Conservation (phyloP, 805 yeast species). For the Yamadazyma phyllophila region DNA sequence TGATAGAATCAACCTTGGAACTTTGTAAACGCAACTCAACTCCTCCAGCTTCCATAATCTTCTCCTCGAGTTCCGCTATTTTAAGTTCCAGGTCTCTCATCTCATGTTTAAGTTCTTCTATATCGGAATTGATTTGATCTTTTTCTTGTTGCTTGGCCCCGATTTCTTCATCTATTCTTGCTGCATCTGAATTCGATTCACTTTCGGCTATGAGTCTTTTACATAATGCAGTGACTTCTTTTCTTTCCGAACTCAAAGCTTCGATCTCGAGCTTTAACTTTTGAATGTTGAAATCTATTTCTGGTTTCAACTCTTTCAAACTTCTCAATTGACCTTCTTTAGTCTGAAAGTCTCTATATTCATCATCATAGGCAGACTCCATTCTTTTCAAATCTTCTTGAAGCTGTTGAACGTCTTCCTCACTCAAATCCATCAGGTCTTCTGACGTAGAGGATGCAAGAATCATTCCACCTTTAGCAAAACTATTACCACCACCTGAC, state of each 20-base stretch:
- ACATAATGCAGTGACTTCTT: constrained; percentile 44
- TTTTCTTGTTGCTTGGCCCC: constrained; percentile 14
- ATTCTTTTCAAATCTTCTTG: constrained; percentile 49
- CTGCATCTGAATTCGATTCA: constrained; percentile 25
- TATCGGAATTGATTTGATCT: constrained; percentile 16
- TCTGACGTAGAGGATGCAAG: constrained; percentile 33
- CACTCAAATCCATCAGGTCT: constrained; percentile 39
- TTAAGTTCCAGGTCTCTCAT: constrained; percentile 54
- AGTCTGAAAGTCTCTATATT: constrained; percentile 49
- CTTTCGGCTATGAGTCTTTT: constrained; percentile 42
- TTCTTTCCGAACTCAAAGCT: constrained; percentile 52
- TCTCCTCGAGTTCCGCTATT: constrained; percentile 63
- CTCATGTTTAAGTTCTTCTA: constrained; percentile 44
- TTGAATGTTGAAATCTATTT: constrained; percentile 59
- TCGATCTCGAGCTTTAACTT: constrained; percentile 63
- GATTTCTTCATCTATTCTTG: constrained; percentile 39
- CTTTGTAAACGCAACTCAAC: constrained; percentile 74
- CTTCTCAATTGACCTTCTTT: constrained; percentile 60
- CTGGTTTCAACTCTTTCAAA: constrained; percentile 66
- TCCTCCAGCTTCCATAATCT: constrained; percentile 91
- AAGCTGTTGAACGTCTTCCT: constrained; percentile 55
- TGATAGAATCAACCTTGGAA: constrained; percentile 74
- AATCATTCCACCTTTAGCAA: constrained; percentile 75
- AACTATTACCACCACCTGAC: constrained; percentile 89
- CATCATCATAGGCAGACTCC: constrained; percentile 53